Base-by-base conservation (phyloP, 352 stramenopile genomes). In the Globisporangium lucens region DNA sequence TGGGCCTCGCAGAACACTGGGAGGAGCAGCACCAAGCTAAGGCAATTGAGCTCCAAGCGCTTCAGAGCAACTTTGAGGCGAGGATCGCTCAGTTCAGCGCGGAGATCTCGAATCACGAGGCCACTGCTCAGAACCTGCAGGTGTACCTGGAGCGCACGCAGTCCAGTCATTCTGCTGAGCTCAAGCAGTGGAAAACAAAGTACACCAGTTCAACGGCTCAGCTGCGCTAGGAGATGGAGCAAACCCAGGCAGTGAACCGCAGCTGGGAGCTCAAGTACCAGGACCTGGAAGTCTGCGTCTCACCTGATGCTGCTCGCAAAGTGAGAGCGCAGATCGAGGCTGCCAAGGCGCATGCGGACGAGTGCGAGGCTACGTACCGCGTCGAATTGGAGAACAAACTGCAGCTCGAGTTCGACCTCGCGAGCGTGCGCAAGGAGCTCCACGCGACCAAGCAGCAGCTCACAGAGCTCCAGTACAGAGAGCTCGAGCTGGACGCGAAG, bases 391-490 rank as follows among this genome's bases (percentile, higher is more conserved):
- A 69, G 56, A 51, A 65, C 46, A 69, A 59, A 2, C 47, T 65
- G 6, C 65, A 69, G 46, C 65, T 70, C 36, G 65, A 65, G 35
- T 70, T 70, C n/a, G 65, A 70, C 49, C 57, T 70, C 17, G 57
- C 65, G 35, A 70, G 65, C 12, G 47, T 36, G 27, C 38, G 43
- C 22, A 70, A 70, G 22, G 65, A 70, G 51, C 65, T 70, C 22
- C 57, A 60, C 17, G 47, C 47, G 35, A 29, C 49, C 10, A 41
- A 60, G 27, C 65, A 70, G 24, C 57, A 70, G 13, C 35, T 70
- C 27, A 29, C 12, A 2, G 47, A 58, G 27, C 47, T 69, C 7
- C 64, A 69, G 46, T 64, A 56, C n/a, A 17, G 2, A 20, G 36
- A 33, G 27, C 4, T 58, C 7, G 49, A 52, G n/a, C 38, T 38